phyloP scores from a whole-genome alignment of 768 basidiomycete genomes.

The Boletus huronensis region DNA sequence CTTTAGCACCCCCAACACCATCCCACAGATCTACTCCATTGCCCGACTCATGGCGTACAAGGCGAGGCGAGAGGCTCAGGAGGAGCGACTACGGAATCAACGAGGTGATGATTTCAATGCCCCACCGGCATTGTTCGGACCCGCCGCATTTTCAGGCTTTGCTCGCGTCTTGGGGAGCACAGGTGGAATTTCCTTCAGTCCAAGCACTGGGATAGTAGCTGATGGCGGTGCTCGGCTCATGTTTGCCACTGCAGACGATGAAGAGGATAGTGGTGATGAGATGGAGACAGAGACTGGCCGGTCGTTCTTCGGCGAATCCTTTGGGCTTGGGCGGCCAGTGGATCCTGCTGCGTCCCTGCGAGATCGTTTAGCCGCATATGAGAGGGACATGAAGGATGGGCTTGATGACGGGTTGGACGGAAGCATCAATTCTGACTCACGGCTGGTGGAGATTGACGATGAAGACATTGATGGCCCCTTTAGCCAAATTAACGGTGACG shows the following conservation, averaged over 20 bases:
- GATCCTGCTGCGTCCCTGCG: constrained; percentile 57
- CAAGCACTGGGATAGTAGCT: constrained; percentile 48
- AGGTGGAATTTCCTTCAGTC: constrained; percentile 66
- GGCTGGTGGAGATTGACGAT: constrained; percentile 33
- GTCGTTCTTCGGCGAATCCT: constrained; percentile 49
- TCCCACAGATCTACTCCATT: constrained; percentile 74
- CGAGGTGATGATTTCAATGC: constrained; percentile 33
- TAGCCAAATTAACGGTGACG: constrained; percentile 32
- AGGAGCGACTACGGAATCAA: constrained; percentile 38
- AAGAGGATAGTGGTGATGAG: constrained; percentile 57
- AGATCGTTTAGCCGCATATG: constrained; percentile 61
- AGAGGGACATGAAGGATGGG: constrained; percentile 43
- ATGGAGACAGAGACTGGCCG: constrained; percentile 30
- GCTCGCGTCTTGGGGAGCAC: constrained; percentile 53
- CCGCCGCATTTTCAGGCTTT: constrained; percentile 42
- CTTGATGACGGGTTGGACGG: constrained; percentile 26
- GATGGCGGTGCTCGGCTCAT: constrained; percentile 48
- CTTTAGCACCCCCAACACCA: constrained; percentile 67
- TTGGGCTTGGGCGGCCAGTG: constrained; percentile 42
- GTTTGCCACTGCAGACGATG: constrained; percentile 60
- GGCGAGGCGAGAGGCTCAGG: constrained; percentile 56
- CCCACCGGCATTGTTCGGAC: constrained; percentile 31
- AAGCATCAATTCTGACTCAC: constrained; percentile 17
- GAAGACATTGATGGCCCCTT: constrained; percentile 32
- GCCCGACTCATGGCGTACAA: constrained; percentile 62